A percentile compares a stretch with the other conserved stretches of the same genome.
These are phyloP conservation scores for Suhomyces bolitotheri DNA, from an alignment of 1,139 yeast species.

Conservation along the genomic window DNA sequence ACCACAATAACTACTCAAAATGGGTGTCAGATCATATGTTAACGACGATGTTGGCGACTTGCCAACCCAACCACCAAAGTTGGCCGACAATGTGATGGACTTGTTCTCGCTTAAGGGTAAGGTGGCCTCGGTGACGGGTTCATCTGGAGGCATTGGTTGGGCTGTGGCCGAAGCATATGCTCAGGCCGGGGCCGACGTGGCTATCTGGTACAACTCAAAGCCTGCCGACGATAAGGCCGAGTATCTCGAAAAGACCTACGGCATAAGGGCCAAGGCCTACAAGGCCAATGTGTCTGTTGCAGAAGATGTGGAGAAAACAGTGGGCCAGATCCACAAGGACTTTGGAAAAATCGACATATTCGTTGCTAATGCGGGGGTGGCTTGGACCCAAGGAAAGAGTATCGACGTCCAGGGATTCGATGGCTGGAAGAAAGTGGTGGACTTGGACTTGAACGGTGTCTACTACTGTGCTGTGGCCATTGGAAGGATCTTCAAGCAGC, in stretches of 20 bases:
- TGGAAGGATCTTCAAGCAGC: conserved; percentile 69
- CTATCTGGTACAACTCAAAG: conserved; percentile 75
- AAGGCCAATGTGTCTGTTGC: conserved; percentile 66
- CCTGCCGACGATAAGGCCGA: conserved; percentile 63
- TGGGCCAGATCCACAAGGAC: conserved; percentile 61
- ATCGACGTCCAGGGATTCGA: conserved; percentile 23
- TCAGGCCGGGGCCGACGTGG: conserved; percentile 89
- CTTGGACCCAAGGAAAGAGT: conserved; percentile 64
- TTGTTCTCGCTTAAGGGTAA: conserved; percentile 75
- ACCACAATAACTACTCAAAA: too few relatives aligned
- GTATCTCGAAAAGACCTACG: conserved; percentile 58
- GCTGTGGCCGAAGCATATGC: conserved; percentile 86
- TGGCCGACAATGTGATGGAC: conserved; percentile 39
- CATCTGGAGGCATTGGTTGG: conserved; percentile 81
- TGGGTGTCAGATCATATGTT: conserved; percentile 13
- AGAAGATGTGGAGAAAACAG: conserved; percentile 56
- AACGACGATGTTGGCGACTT: conserved; percentile 16
- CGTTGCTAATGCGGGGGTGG: conserved; percentile 90
- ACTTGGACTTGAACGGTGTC: conserved; percentile 26
- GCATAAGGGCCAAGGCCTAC: conserved; percentile 69
- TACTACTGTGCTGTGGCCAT: conserved; percentile 49
- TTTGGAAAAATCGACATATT: conserved; percentile 78
- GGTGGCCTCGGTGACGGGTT: conserved; percentile 86
- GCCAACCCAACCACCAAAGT: conserved; percentile 26
- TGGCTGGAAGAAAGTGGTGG: conserved; percentile 21